A percentile compares a stretch with the other conserved stretches of the same genome.
Evolutionary conservation across 2,329 filamentous ascomycete genomes (phyloP).

Genomic region (Teratosphaeria zuluensis): DNA sequence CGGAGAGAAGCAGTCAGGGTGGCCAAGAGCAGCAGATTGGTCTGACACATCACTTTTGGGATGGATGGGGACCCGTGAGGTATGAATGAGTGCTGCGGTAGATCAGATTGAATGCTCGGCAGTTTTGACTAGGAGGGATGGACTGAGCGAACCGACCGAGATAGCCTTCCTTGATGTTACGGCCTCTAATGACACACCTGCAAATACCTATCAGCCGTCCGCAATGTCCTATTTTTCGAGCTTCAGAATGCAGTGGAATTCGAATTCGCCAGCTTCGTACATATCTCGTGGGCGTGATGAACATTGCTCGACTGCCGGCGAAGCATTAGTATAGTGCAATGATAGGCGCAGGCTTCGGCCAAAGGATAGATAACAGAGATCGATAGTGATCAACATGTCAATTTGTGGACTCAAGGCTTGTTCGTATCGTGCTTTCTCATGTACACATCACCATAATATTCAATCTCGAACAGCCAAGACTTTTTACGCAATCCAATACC

Average conservation of each 20-base stretch:
- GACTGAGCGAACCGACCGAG: background rate
- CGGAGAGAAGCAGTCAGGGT: background rate
- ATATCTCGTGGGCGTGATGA: background rate
- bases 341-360: background rate
- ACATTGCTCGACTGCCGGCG: background rate
- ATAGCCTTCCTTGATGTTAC: background rate
- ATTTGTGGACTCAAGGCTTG: background rate
- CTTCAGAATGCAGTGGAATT: too few species aligned
- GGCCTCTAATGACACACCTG: background rate
- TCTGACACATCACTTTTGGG: background rate
- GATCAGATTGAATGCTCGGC: background rate
- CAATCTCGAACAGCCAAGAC: slow-evolving; percentile 7
- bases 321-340: background rate
- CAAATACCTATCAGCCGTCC: background rate
- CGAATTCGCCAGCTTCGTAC: background rate
- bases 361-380: background rate
- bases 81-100: background rate
- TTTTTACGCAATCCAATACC: slow-evolving; percentile 33
- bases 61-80: background rate
- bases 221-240: background rate
- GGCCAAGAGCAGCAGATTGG: background rate
- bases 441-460: background rate
- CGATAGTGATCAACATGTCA: background rate
- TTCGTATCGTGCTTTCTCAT: background rate
- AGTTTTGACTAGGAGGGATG: background rate